Evolutionary conservation across 192 early-diverging fungal genomes (phyloP), one percentile per base, ranked within the genome.

Genomic region (Geranomyces michiganensis): DNA sequence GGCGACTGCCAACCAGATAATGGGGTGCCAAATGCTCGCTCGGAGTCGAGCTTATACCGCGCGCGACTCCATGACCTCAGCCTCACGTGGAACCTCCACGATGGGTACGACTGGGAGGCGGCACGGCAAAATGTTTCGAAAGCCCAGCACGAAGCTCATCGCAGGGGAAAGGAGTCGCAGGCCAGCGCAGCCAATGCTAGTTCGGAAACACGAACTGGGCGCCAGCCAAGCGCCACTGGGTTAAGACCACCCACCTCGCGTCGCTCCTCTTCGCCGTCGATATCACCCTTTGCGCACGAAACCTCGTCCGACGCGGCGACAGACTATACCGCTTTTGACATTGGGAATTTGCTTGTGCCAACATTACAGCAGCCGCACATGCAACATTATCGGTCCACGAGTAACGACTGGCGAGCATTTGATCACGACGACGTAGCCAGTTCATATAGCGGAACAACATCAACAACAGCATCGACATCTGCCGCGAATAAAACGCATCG

Each of bases 71-170:
- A 81, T 45, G 86, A 92, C 65, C 79, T 90, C 30, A 82, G 84
- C 36, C 51, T 93, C 53, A 53, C 79, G 9, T 88, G 89, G 83
- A 78, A 86, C 22, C 58, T 93, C 12, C 89, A 85, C 65, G 89
- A 89, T 75, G 92, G 92, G 0, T 81, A 83, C 63, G 89, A 92
- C 56, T 92, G 86, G 88, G 78, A 75, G 43, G 78, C 77, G 45
- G 26, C 51, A 2, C 51, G 51, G 3, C 62, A 43, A 63, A 58
- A 21, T 13, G 62, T 65, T 9, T 41, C 36, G 36, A 41, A 41
- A 41, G 10, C 27, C 19, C 32, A 56, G 3, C 29, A n/a, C 46
- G 63, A 65, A 19, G 31, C 65, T 22, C 31, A 67, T n/a, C n/a
- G 27, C 5, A 67, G 49, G 49, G 22, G 15, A 7, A 48, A 67